phyloP scores from a whole-genome alignment of 2,329 filamentous ascomycete species.

The Cercospora zeae-maydis region DNA sequence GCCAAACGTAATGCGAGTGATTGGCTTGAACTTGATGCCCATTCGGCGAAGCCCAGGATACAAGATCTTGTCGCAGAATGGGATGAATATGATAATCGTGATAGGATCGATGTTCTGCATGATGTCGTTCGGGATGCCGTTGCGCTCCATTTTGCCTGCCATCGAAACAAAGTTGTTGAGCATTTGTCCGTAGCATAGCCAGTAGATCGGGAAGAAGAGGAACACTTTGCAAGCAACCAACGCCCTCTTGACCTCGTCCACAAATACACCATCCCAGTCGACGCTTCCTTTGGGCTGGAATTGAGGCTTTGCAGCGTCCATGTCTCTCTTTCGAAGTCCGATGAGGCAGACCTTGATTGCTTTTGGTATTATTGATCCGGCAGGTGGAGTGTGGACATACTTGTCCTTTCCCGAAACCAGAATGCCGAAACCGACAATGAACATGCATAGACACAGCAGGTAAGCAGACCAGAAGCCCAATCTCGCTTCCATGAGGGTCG shows the following conservation, averaged over 20 bases:
- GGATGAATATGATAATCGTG: conserved; percentile 45
- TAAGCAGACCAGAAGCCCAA: conserved; percentile 64
- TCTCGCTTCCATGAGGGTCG: conserved; percentile 61
- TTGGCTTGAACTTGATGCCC: conserved; percentile 43
- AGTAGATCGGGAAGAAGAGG: conserved; percentile 50
- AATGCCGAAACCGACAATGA: conserved; percentile 57
- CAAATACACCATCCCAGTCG: conserved; percentile 75
- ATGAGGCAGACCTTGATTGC: conserved; percentile 60
- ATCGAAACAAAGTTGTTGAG: conserved; percentile 48
- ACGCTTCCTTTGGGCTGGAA: conserved; percentile 55
- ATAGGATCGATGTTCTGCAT: conserved; percentile 40
- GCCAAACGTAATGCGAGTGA: conserved; percentile 52
- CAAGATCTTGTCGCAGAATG: conserved; percentile 43
- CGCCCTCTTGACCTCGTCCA: conserved; percentile 66
- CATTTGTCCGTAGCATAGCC: conserved; percentile 56
- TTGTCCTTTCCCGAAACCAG: conserved; percentile 40
- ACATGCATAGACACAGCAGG: conserved; percentile 58
- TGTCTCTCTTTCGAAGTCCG: conserved; percentile 37
- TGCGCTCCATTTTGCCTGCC: conserved; percentile 41
- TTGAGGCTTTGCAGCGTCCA: conserved; percentile 64
- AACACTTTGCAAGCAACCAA: conserved; percentile 67
- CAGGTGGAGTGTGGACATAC: conserved; percentile 63
- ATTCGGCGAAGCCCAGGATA: conserved; percentile 35
- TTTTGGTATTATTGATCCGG: conserved; percentile 64
- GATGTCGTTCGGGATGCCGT: conserved; percentile 47